A percentile compares a stretch with the other conserved stretches of the same genome.
These are phyloP conservation scores for Torulaspora delbrueckii DNA, from an alignment of 805 yeast genomes.

Conservation along the genomic window DNA sequence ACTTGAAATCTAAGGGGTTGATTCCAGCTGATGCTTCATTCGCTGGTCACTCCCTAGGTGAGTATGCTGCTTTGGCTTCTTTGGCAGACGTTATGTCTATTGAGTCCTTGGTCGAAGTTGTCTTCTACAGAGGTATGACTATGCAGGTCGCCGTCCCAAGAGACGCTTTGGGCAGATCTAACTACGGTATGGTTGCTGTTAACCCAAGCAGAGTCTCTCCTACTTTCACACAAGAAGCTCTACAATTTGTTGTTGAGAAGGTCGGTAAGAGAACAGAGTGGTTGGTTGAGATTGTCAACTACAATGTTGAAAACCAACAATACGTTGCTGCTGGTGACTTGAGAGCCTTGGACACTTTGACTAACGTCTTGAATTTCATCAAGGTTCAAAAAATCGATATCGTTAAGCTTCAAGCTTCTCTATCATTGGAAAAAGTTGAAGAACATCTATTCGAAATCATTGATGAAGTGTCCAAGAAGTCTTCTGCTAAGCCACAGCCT, in stretches of 20 bases:
- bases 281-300: conserved; percentile 97
- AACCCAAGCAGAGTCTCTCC: conserved; percentile 90
- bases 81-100: conserved; percentile 98
- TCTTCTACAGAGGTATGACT: conserved; percentile 99
- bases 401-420: conserved; percentile 73
- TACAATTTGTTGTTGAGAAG: conserved; percentile 89
- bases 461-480: conserved; percentile 74
- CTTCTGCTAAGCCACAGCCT: conserved; percentile 89
- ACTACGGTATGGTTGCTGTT: conserved; percentile 98
- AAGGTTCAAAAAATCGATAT: conserved; percentile 93
- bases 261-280: conserved; percentile 80
- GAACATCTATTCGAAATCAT: conserved; percentile 86
- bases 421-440: conserved; percentile 83
- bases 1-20: conserved; percentile 91
- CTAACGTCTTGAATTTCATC: conserved; percentile 88
- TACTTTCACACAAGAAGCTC: conserved; percentile 88
- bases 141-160: conserved; percentile 99
- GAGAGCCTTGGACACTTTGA: conserved; percentile 87
- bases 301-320: conserved; percentile 96
- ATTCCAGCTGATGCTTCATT: conserved; percentile 90
- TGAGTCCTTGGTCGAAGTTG: conserved; percentile 94
- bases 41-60: conserved; percentile 99
- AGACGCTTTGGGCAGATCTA: conserved; percentile 90
- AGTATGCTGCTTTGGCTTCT: conserved; percentile 95
- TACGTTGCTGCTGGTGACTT: conserved; percentile 98